These are phyloP conservation scores for Gardenia jasminoides DNA, from an alignment of 257 asterid species.

Conservation along the genomic window DNA sequence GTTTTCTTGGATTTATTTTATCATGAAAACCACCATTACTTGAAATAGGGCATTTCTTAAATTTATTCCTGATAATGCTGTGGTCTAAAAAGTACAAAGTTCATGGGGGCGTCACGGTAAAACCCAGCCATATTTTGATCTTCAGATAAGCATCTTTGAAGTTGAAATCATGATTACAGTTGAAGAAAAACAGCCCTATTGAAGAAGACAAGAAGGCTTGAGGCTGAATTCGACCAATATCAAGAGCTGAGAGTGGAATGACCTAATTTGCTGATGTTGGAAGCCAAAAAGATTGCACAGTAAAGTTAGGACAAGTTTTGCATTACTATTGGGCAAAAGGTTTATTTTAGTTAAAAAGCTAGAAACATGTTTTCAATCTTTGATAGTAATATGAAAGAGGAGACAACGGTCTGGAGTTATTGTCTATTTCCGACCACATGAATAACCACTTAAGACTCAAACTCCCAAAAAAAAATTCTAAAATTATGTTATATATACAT, in stretches of 20 bases:
- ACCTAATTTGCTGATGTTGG: conserved; percentile 3
- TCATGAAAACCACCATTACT: neutral
- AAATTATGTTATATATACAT: no score
- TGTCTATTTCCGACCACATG: no score
- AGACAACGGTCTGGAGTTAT: no score
- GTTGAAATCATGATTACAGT: neutral
- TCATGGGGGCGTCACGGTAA: neutral
- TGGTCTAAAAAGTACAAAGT: neutral
- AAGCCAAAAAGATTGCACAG: neutral
- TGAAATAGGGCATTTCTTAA: neutral
- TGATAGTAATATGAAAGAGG: neutral
- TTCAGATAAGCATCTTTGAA: neutral
- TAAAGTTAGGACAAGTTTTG: neutral
- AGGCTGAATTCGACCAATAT: neutral
- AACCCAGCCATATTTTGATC: neutral
- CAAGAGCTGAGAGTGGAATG: neutral
- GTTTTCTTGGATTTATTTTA: no score
- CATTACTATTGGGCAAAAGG: neutral
- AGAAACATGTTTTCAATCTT: neutral
- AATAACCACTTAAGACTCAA: no score
- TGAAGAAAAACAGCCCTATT: neutral
- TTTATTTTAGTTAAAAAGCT: neutral
- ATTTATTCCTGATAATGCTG: neutral
- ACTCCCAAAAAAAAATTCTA: no score
- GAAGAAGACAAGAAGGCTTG: neutral